phyloP scores from a whole-genome alignment of 148 eudicot genomes.

The Silene uniflora region DNA sequence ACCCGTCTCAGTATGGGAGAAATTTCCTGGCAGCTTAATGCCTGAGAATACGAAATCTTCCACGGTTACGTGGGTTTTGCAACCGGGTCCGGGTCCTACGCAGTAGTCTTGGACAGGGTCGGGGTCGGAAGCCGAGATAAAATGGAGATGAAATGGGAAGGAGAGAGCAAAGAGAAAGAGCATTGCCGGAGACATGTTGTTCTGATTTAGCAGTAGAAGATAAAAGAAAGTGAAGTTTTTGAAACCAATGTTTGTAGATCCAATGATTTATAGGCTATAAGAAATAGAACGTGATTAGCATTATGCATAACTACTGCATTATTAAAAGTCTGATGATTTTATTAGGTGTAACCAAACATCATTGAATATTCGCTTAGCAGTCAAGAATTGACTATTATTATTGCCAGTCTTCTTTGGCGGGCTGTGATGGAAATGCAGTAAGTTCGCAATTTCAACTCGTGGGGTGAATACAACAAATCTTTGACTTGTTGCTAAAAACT shows the following conservation, averaged over 20 bases:
- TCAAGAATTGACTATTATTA: constrained; percentile 15
- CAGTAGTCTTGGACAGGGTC: constrained; percentile 79
- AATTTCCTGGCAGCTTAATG: constrained; percentile 39
- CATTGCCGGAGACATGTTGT: constrained; percentile 25
- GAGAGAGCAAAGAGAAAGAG: constrained; percentile 26
- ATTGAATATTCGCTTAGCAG: constrained; percentile 20
- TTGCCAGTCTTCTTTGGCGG: constrained; percentile 22
- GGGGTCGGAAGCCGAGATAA: constrained; percentile 55
- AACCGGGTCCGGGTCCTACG: constrained; percentile 33
- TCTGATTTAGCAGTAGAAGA: background rate
- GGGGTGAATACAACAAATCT: background rate
- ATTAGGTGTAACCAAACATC: constrained; percentile 20
- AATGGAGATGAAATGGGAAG: constrained; percentile 21
- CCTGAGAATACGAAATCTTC: constrained; percentile 65
- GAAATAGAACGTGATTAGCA: background rate
- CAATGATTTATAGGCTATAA: constrained; percentile 8
- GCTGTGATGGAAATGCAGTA: background rate
- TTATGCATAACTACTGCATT: background rate
- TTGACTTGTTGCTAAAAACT: background rate
- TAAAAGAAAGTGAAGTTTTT: background rate
- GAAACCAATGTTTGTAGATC: background rate
- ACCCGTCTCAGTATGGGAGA: constrained; percentile 27
- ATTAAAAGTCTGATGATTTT: background rate
- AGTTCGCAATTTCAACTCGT: background rate
- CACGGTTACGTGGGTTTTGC: constrained; percentile 51